Conservation (phyloP, 257 asterid genomes). For the Coffea eugenioides region DNA sequence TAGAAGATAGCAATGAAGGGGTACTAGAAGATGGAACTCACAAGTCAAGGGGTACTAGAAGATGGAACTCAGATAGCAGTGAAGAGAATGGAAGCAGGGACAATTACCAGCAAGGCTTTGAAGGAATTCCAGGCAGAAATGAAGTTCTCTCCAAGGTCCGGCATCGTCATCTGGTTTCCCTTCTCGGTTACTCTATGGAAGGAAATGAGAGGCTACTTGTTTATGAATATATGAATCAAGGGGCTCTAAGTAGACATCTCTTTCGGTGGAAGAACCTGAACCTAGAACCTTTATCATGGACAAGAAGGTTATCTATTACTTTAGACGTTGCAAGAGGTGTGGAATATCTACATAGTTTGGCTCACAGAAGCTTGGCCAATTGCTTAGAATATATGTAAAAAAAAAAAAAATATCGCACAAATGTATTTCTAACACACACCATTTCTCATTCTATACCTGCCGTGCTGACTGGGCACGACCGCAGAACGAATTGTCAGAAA, state of each 20-base stretch:
- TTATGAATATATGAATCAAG: slow-evolving; percentile 75
- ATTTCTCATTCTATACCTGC: too few species aligned
- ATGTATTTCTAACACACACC: too few species aligned
- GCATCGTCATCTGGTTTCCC: slow-evolving; percentile 77
- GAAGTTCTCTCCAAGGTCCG: slow-evolving; percentile 72
- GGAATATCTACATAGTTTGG: slow-evolving; percentile 72
- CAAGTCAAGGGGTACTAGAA: slow-evolving; percentile 40
- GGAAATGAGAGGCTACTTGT: slow-evolving; percentile 71
- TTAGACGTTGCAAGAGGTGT: slow-evolving; percentile 81
- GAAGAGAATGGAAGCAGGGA: slow-evolving; percentile 66
- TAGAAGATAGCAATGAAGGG: too few species aligned
- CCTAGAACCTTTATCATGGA: slow-evolving; percentile 63
- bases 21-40: too few species aligned
- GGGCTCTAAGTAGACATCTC: slow-evolving; percentile 73
- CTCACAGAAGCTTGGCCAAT: slow-evolving; percentile 34
- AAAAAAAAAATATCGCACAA: too few species aligned
- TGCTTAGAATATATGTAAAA: too few species aligned
- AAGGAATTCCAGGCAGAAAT: slow-evolving; percentile 74
- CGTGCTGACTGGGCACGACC: too few species aligned
- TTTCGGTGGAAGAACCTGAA: slow-evolving; percentile 59
- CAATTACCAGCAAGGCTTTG: slow-evolving; percentile 45
- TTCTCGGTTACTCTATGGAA: slow-evolving; percentile 57
- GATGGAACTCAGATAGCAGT: slow-evolving; percentile 66
- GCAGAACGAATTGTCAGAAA: too few species aligned
- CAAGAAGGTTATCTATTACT: slow-evolving; percentile 59